Conservation (phyloP, 441 rosid species). For the Breynia disticha region DNA sequence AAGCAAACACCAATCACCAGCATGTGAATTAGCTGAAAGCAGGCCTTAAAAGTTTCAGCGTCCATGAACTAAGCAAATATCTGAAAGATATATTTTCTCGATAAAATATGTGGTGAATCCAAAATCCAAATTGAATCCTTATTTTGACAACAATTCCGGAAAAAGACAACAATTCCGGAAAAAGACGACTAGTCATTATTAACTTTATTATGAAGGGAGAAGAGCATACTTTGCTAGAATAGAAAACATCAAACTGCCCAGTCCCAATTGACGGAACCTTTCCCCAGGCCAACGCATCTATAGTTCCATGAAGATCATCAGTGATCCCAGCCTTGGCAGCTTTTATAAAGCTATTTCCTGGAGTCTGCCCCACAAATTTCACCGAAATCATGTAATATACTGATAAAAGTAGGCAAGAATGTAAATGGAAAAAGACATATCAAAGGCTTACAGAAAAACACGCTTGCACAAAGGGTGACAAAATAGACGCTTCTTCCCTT, state of each 20-base stretch:
- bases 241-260: slow-evolving; percentile 68
- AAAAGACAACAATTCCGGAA: neutral
- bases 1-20: no score
- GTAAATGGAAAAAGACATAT: slow-evolving; percentile 2
- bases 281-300: slow-evolving; percentile 94
- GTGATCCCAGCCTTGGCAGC: slow-evolving; percentile 78
- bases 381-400: slow-evolving; percentile 7
- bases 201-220: slow-evolving; percentile 8
- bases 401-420: neutral
- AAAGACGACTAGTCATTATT: neutral
- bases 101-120: neutral
- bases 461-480: slow-evolving; percentile 83
- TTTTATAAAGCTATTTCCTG: slow-evolving; percentile 70
- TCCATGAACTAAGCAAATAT: no score
- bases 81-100: no score
- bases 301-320: slow-evolving; percentile 72
- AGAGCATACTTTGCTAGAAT: slow-evolving; percentile 47
- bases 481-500: slow-evolving; percentile 49
- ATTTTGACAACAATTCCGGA: neutral
- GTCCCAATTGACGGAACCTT: slow-evolving; percentile 66
- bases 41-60: no score
- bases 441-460: slow-evolving; percentile 71
- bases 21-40: no score
- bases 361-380: slow-evolving; percentile 50
- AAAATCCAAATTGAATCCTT: neutral